Percentiles rank a stretch among this genome's conserved stretches.
phyloP scores from a whole-genome alignment of 345 rosid genomes.

The Ricinus communis region DNA sequence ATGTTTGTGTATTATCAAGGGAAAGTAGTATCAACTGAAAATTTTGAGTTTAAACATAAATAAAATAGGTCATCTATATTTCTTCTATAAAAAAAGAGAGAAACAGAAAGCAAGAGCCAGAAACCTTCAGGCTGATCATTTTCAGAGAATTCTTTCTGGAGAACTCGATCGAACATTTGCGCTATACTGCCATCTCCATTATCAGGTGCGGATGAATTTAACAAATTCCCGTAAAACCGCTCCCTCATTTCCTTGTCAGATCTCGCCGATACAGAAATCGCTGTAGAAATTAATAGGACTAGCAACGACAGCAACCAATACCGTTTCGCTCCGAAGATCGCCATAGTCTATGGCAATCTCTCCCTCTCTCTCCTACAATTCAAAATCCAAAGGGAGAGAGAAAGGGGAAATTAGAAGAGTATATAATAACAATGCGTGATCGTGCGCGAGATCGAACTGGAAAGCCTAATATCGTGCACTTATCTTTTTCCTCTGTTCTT shows the following conservation, averaged over 20 bases:
- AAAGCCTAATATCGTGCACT: neutral
- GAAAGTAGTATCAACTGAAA: no score
- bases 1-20: no score
- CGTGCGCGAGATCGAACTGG: neutral
- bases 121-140: conserved; percentile 93
- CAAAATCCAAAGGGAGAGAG: neutral
- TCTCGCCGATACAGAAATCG: conserved; percentile 47
- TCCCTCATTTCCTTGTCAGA: conserved; percentile 84
- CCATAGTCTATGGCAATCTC: conserved; percentile 21
- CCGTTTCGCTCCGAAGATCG: conserved; percentile 30
- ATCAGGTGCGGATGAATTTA: conserved; percentile 66
- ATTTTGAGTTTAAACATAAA: neutral
- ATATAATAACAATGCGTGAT: neutral
- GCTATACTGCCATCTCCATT: conserved; percentile 79
- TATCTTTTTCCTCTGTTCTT: neutral
- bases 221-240: conserved; percentile 82
- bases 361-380: conserved; percentile 3
- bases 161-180: conserved; percentile 88
- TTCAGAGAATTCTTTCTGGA: conserved; percentile 91
- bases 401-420: neutral
- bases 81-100: neutral
- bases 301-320: conserved; percentile 33
- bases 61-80: neutral
- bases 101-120: conserved; percentile 5
- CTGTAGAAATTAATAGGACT: conserved; percentile 30